Conservation (phyloP, 2,329 filamentous ascomycete genomes). For the Cladosporium sp. region DNA sequence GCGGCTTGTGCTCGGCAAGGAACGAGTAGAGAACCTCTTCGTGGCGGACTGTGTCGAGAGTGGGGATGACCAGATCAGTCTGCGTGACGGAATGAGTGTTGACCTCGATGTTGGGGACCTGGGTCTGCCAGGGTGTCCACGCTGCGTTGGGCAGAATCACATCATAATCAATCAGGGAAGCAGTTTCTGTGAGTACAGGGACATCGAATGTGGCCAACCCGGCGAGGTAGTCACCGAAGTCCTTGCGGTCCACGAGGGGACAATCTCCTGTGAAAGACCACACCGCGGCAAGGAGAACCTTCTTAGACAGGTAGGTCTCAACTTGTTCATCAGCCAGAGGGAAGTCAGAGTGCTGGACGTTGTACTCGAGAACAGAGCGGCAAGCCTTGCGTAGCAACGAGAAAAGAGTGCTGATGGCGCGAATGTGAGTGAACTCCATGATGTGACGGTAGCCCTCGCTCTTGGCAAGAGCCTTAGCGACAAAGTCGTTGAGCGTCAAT, state of each 20-base stretch:
- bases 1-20: constrained; percentile 96
- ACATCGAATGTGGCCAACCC: constrained; percentile 83
- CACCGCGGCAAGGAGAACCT: constrained; percentile 84
- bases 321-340: constrained; percentile 86
- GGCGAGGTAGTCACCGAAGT: constrained; percentile 81
- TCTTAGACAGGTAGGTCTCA: constrained; percentile 88
- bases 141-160: constrained; percentile 82
- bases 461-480: constrained; percentile 72
- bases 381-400: constrained; percentile 93
- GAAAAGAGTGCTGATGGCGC: constrained; percentile 89
- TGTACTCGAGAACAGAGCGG: constrained; percentile 91
- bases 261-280: constrained; percentile 98
- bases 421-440: constrained; percentile 94
- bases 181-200: constrained; percentile 70
- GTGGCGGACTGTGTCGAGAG: constrained; percentile 92
- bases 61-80: constrained; percentile 97
- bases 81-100: constrained; percentile 98
- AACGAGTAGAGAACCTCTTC: constrained; percentile 99
- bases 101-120: constrained; percentile 92
- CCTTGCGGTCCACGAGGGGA: constrained; percentile 80
- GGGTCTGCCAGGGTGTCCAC: constrained; percentile 91
- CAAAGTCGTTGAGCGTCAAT: constrained; percentile 76
- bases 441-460: constrained; percentile 85
- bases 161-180: constrained; percentile 94
- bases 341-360: constrained; percentile 90